phyloP scores from a whole-genome alignment of 2,329 filamentous ascomycete species.

The Colletotrichum simmondsii region DNA sequence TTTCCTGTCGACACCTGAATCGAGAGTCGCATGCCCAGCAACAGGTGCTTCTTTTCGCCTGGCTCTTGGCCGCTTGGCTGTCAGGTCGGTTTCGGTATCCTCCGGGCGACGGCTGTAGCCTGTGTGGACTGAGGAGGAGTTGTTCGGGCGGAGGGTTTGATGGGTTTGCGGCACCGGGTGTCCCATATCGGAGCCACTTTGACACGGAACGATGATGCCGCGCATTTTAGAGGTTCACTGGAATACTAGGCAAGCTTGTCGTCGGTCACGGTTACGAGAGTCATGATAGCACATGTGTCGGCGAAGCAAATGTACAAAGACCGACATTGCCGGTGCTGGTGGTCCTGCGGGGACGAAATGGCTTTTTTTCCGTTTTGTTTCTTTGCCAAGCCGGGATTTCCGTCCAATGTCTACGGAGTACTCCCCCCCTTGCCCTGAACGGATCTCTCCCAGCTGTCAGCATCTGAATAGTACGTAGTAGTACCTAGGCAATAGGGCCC shows the following conservation, averaged over 20 bases:
- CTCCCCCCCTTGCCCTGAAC: too few species aligned
- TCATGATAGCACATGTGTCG: background rate
- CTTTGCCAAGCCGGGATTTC: background rate
- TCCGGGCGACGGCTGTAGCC: background rate
- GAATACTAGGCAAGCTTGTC: background rate
- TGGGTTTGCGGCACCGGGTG: background rate
- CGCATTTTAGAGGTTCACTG: background rate
- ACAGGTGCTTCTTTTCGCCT: background rate
- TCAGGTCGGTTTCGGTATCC: conserved; percentile 15
- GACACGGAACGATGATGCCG: background rate
- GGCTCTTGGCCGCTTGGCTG: background rate
- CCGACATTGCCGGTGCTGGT: background rate
- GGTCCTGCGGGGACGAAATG: background rate
- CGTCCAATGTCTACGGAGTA: background rate
- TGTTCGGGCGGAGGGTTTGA: background rate
- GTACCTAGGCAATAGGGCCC: too few species aligned
- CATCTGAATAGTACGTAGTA: background rate
- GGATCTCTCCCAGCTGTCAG: background rate
- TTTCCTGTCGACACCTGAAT: background rate
- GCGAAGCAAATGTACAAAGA: background rate
- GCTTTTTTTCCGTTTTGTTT: background rate
- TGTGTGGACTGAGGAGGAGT: background rate
- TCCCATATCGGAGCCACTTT: background rate
- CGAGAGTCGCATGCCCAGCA: background rate
- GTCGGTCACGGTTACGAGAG: background rate